Conservation (phyloP, 208 protist species). For the Trypanosoma boissoni region DNA sequence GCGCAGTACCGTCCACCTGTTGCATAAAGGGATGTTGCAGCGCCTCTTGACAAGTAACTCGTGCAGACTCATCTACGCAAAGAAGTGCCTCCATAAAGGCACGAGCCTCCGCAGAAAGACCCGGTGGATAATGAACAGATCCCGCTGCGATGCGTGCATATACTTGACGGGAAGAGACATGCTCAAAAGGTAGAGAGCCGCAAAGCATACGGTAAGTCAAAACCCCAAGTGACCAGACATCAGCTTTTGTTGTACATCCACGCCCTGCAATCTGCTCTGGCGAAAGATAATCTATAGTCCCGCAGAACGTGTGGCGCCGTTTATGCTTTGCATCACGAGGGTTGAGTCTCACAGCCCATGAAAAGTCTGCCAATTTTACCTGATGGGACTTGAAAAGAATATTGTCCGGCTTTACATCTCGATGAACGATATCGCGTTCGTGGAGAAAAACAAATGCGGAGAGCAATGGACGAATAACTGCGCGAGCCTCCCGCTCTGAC, state of each 20-base stretch:
- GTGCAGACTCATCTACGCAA: slow-evolving; percentile 34
- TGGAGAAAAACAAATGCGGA: slow-evolving; percentile 55
- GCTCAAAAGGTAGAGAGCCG: slow-evolving; percentile 50
- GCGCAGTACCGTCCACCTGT: background rate
- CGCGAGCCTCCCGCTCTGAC: slow-evolving; percentile 25
- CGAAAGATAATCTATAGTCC: slow-evolving; percentile 97
- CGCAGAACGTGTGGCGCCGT: slow-evolving; percentile 72
- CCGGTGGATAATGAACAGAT: slow-evolving; percentile 26
- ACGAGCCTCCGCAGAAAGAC: slow-evolving; percentile 35
- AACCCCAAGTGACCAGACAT: slow-evolving; percentile 77
- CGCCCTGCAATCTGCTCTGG: slow-evolving; percentile 90
- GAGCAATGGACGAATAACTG: slow-evolving; percentile 33
- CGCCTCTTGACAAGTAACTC: slow-evolving; percentile 44
- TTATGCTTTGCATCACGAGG: slow-evolving; percentile 1
- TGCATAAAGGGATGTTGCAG: slow-evolving; percentile 62
- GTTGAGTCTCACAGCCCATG: slow-evolving; percentile 63
- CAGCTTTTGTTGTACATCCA: slow-evolving; percentile 40
- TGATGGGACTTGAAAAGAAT: slow-evolving; percentile 46
- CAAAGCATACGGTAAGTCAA: slow-evolving; percentile 58
- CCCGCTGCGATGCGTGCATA: slow-evolving; percentile 39
- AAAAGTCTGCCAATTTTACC: slow-evolving; percentile 97
- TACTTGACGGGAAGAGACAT: slow-evolving; percentile 27
- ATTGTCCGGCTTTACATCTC: slow-evolving; percentile 78
- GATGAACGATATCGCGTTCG: slow-evolving; percentile 60
- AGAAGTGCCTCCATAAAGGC: slow-evolving; percentile 58